Conservation (phyloP, 345 rosid genomes). For the Dovyalis caffra region DNA sequence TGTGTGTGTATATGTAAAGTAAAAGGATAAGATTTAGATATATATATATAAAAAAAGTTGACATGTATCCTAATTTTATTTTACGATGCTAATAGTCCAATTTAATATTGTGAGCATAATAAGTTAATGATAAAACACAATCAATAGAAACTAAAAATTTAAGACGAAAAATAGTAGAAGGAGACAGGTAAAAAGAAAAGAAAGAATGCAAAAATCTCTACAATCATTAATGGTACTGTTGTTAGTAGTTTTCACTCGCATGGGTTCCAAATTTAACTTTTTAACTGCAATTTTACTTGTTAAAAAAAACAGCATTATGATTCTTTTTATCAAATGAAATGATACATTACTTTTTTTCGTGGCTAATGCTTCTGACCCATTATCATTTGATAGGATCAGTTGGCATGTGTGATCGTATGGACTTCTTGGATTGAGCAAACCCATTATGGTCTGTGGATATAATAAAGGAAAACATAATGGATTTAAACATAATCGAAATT, state of each 20-base stretch:
- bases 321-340: slow-evolving; percentile 16
- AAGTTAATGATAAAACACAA: too few species aligned
- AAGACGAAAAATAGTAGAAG: too few species aligned
- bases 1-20: too few species aligned
- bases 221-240: too few species aligned
- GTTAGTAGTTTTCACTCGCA: neutral
- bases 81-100: too few species aligned
- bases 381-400: slow-evolving; percentile 16
- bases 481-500: slow-evolving; percentile 13
- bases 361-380: neutral
- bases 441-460: slow-evolving; percentile 19
- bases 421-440: slow-evolving; percentile 5
- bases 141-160: too few species aligned
- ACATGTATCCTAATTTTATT: too few species aligned
- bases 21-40: too few species aligned
- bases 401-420: slow-evolving; percentile 15
- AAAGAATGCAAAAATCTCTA: too few species aligned
- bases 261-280: neutral
- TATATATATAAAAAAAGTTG: too few species aligned
- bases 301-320: slow-evolving; percentile 10
- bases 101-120: too few species aligned
- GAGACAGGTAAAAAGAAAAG: too few species aligned
- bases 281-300: neutral
- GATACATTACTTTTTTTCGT: neutral
- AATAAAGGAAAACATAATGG: neutral